Evolutionary conservation across 257 asterid genomes (phyloP), one percentile per base, ranked within the genome.

Genomic region (Solanum boliviense): DNA sequence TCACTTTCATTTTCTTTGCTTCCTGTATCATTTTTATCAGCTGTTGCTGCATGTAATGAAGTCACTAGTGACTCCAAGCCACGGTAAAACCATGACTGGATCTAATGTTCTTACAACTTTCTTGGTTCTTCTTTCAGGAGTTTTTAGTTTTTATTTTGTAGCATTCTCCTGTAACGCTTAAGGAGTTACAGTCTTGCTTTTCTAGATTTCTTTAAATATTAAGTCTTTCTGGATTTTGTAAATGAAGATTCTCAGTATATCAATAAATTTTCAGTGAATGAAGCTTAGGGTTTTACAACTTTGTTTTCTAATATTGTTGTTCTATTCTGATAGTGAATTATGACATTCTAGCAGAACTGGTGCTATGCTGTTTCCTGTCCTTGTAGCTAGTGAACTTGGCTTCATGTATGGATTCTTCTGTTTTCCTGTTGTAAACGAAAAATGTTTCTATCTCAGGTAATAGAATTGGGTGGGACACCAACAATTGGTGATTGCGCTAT

Each of bases 401-500:
- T 81, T 81, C 84, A 29, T 46, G 20, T 29, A 29, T 81, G 68
- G 41, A 44, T 81, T 38, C 68, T 27, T 81, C 41, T 81, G 68
- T 81, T 46, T 67, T 86, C 23, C 52, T 44, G 15, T 44, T 25
- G 36, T 62, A 16, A 75, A 56, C 84, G 87, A 85, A 81, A 67
- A 81, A 65, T 83, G 41, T 84, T 86, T 86, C 86, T 58, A 46
- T 89, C 91, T 90, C 93, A 97, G 99, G 99, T 97, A n/a, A 95
- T 95, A 25, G 97, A 94, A 92, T 90, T 97, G 92, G 98, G 98
- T 62, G 99, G 98, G 89, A 95, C 91, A 74, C 99, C 98, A 87
- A 97, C 98, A 27, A 91, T 95, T 58, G 99, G 98, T 67, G 99
- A 97, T 92, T 97, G 98, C 48, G 99, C 98, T n/a, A 89, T 93